phyloP scores from a whole-genome alignment of 148 eudicot species.

The Arbutus unedo region DNA sequence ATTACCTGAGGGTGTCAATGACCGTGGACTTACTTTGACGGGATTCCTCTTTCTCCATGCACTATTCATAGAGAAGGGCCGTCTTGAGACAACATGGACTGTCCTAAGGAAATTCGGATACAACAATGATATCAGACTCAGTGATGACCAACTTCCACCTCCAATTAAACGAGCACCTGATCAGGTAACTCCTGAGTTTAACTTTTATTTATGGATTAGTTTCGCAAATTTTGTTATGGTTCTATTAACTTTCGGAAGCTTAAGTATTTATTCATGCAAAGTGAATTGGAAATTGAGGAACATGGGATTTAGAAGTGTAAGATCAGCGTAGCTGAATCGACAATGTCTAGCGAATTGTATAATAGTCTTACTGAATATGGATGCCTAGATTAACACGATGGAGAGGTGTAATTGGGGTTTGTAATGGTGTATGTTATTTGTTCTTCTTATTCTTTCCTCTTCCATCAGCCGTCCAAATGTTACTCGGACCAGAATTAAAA shows the following conservation, averaged over 20 bases:
- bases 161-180: slow-evolving; percentile 74
- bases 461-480: not conserved
- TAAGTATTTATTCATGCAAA: not conserved
- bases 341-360: not conserved
- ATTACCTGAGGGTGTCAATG: slow-evolving; percentile 80
- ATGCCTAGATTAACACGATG: not conserved
- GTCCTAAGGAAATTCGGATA: slow-evolving; percentile 91
- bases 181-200: slow-evolving; percentile 49
- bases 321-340: not conserved
- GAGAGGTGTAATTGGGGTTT: not conserved
- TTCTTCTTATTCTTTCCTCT: not conserved
- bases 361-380: not conserved
- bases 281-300: not conserved
- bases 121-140: slow-evolving; percentile 80
- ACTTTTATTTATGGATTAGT: not conserved
- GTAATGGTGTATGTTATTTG: not conserved
- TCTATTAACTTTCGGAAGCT: not conserved
- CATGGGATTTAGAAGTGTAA: not conserved
- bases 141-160: slow-evolving; percentile 68
- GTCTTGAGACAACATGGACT: slow-evolving; percentile 94
- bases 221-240: not conserved
- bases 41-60: slow-evolving; percentile 93
- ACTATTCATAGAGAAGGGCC: slow-evolving; percentile 89
- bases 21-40: slow-evolving; percentile 80
- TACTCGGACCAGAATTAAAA: not conserved